Base-by-base conservation (phyloP, 768 basidiomycete genomes). In the Leccinum variicolor region DNA sequence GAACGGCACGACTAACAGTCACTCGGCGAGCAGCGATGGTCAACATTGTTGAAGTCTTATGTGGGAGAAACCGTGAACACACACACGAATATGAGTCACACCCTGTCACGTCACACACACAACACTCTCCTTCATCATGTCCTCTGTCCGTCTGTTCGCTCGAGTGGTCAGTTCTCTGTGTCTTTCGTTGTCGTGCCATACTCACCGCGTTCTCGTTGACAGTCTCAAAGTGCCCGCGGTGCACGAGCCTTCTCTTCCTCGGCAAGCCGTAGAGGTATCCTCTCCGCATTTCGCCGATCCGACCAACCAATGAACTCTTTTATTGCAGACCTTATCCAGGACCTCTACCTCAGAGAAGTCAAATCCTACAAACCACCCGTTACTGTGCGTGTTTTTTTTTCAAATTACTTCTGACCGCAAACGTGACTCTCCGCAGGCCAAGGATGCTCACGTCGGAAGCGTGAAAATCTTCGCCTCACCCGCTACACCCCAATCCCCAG, bases 391-490 rank as follows among this genome's bases (percentile, higher is more conserved):
- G n/a, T 46, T 25, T 4, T 3, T 0, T 36, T 50, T 4, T 6
- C 28, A 28, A 8, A 28, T 6, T 52, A 25, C 28, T 17, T 26
- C 56, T 60, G 33, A 59, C 46, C 9, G 47, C 15, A 46, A 57
- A 49, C 47, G 1, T n/a, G 33, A 17, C 41, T 33, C 15, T 19
- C 14, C 31, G 21, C 23, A 98, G 95, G 84, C 89, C 61, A 86
- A 91, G 74, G 91, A 97, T 72, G 94, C 94, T 53, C 92, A 94
- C 72, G 85, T 93, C 65, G 92, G 91, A 55, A 78, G 73, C 56
- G 94, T 98, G 59, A 97, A 96, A 77, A 69, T 82, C 52, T 96
- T 89, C 82, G 71, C 84, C 31, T 73, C 85, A 25, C 96, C 96
- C 1, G 73, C 86, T 15, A 69, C 84, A 25, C 97, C 96, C 52